A percentile compares a stretch with the other conserved stretches of the same genome.
phyloP scores from a whole-genome alignment of 192 early-diverging fungal genomes.

The Geosiphon pyriformis region DNA sequence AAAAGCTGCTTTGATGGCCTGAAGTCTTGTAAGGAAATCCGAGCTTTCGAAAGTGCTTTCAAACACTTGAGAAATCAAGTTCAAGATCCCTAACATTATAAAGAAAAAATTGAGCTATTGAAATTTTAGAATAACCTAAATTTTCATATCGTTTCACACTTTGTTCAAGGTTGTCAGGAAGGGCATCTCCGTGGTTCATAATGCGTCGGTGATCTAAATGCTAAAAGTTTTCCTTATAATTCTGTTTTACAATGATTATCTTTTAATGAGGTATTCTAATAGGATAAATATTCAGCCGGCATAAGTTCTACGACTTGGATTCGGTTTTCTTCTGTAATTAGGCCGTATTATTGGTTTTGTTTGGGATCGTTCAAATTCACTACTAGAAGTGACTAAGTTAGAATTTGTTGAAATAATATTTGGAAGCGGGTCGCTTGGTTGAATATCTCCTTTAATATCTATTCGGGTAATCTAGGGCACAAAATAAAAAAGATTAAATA shows the following conservation, averaged over 20 bases:
- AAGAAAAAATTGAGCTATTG: neutral
- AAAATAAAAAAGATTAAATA: neutral
- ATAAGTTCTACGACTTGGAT: neutral
- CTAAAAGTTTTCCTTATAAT: too few relatives aligned
- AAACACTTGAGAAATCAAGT: neutral
- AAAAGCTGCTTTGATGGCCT: conserved; percentile 79
- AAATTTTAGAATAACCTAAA: neutral
- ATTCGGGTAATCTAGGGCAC: neutral
- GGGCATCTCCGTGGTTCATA: too few relatives aligned
- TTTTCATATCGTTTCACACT: neutral
- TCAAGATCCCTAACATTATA: neutral
- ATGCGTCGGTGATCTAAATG: too few relatives aligned
- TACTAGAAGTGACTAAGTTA: neutral
- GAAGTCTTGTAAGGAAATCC: conserved; percentile 29
- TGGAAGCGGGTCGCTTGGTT: too few relatives aligned
- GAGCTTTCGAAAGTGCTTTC: neutral
- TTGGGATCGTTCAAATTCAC: neutral
- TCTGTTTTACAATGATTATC: too few relatives aligned
- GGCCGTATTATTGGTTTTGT: neutral
- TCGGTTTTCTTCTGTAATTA: neutral
- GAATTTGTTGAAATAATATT: too few relatives aligned
- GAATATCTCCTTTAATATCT: neutral
- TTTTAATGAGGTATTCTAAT: too few relatives aligned
- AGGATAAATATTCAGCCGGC: neutral
- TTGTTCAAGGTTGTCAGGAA: too few relatives aligned